These are phyloP conservation scores for Citropsis articulata DNA, from an alignment of 345 rosid species.

Conservation along the genomic window DNA sequence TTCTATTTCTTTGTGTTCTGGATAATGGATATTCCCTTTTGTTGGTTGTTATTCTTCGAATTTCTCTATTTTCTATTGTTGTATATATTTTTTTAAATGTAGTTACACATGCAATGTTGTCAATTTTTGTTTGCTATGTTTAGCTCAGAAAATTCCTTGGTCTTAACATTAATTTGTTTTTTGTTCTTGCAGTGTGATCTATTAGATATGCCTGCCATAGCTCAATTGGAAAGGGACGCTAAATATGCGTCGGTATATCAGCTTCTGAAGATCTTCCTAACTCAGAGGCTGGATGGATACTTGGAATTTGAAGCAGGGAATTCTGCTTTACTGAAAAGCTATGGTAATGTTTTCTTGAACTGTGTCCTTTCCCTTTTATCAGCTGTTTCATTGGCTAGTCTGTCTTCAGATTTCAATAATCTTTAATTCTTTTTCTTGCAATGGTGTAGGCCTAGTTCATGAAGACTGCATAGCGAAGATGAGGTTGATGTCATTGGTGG, in stretches of 20 bases:
- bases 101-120: neutral
- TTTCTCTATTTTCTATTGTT: neutral
- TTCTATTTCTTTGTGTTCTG: neutral
- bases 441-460: constrained; percentile 65
- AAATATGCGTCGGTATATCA: constrained; percentile 67
- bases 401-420: neutral
- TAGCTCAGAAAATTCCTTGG: neutral
- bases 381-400: neutral
- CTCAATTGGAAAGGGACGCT: constrained; percentile 78
- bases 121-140: neutral
- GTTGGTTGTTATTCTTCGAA: neutral
- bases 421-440: neutral
- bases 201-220: constrained; percentile 83
- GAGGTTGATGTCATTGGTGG: constrained; percentile 81
- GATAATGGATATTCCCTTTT: neutral
- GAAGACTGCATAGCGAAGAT: constrained; percentile 86
- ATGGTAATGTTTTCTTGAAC: constrained; percentile 43
- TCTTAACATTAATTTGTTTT: neutral
- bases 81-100: neutral
- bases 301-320: constrained; percentile 72
- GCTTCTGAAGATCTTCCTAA: constrained; percentile 79
- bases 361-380: neutral
- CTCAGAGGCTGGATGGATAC: constrained; percentile 77
- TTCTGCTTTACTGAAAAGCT: constrained; percentile 60
- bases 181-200: constrained; percentile 75